These are phyloP conservation scores for Botrytis porri DNA, from an alignment of 2,329 filamentous ascomycete genomes.

Conservation along the genomic window DNA sequence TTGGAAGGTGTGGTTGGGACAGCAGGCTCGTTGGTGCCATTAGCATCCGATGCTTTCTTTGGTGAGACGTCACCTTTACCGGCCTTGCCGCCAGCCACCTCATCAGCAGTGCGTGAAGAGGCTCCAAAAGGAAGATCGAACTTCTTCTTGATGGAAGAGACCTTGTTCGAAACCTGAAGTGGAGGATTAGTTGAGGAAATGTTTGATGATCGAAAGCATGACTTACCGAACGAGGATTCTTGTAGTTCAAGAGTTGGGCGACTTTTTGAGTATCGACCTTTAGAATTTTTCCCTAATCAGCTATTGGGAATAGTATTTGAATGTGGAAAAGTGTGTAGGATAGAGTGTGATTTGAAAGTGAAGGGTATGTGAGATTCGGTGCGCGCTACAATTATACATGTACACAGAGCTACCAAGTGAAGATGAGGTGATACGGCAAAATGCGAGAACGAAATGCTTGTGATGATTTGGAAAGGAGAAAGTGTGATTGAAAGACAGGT, in stretches of 20 bases:
- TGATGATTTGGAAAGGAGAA: neutral
- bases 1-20: conserved; percentile 17
- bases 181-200: neutral
- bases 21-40: conserved; percentile 17
- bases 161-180: conserved; percentile 25
- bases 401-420: neutral
- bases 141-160: conserved; percentile 33
- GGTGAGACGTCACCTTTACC: neutral
- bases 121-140: conserved; percentile 27
- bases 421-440: too few species aligned
- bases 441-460: neutral
- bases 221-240: conserved; percentile 29
- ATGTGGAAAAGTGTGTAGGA: neutral
- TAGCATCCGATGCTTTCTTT: conserved; percentile 16
- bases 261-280: conserved; percentile 31
- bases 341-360: conserved; percentile 6
- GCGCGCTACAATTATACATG: neutral
- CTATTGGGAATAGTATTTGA: neutral
- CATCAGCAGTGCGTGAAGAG: conserved; percentile 1
- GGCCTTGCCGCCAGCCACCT: neutral
- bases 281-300: neutral
- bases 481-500: too few species aligned
- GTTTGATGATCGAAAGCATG: neutral
- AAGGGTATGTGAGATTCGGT: neutral
- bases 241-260: conserved; percentile 25